phyloP scores from a whole-genome alignment of 352 stramenopile genomes.

The Pythium periplocum region DNA sequence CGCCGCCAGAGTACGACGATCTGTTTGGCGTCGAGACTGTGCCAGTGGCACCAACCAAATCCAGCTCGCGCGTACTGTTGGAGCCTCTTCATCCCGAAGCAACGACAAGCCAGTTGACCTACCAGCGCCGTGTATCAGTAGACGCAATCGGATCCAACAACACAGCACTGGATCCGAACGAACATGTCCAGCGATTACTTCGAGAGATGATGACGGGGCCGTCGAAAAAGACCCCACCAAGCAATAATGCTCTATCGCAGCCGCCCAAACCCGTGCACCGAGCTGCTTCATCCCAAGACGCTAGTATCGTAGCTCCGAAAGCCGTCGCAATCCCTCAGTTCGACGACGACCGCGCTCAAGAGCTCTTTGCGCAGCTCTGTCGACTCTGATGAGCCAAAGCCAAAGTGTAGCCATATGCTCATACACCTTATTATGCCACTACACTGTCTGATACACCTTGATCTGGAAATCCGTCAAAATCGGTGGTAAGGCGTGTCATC shows the following conservation, averaged over 20 bases:
- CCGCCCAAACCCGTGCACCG: too few relatives aligned
- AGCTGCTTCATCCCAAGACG: too few relatives aligned
- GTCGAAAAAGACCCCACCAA: too few relatives aligned
- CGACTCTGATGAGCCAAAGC: constrained; percentile 2
- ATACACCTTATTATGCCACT: too few relatives aligned
- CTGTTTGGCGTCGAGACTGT: constrained; percentile 65
- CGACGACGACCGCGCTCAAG: constrained; percentile 48
- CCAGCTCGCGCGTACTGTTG: background rate
- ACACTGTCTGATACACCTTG: constrained; percentile 1
- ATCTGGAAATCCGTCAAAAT: background rate
- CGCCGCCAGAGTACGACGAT: constrained; percentile 50
- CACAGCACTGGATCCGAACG: constrained; percentile 24
- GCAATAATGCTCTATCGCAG: too few relatives aligned
- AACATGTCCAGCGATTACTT: constrained; percentile 49
- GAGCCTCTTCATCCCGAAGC: too few relatives aligned
- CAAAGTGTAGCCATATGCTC: too few relatives aligned
- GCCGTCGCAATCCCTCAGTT: constrained; percentile 19
- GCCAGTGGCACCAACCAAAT: constrained; percentile 7
- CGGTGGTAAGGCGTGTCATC: background rate
- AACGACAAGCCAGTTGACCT: too few relatives aligned
- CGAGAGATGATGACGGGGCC: constrained; percentile 29
- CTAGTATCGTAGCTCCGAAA: too few relatives aligned
- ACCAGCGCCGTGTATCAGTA: too few relatives aligned
- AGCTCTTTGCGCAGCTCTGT: constrained; percentile 64
- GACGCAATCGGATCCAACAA: background rate